Percentiles rank a stretch among this genome's conserved stretches.
phyloP scores from a whole-genome alignment of 345 rosid species.

The Garcia nutans region DNA sequence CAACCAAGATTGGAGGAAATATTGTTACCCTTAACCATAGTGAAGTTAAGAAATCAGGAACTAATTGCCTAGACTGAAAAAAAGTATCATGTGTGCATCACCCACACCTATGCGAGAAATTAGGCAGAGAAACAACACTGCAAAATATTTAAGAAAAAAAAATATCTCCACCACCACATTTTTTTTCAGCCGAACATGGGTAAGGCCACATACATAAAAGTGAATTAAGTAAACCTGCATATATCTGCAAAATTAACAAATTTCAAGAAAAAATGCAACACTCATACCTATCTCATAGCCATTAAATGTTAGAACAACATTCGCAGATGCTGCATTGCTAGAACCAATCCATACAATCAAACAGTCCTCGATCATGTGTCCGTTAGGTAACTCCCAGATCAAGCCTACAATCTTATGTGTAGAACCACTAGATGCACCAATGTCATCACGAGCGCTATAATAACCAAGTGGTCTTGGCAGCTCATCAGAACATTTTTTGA shows the following conservation, averaged over 20 bases:
- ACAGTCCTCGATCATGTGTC: conserved; percentile 65
- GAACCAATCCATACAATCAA: conserved; percentile 78
- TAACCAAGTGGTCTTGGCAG: conserved; percentile 26
- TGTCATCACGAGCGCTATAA: conserved; percentile 24
- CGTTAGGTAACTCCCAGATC: conserved; percentile 63
- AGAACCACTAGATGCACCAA: conserved; percentile 23
- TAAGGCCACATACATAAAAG: background rate
- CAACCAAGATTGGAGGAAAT: background rate
- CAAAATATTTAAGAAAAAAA: background rate
- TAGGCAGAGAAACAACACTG: background rate
- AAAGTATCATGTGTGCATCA: background rate
- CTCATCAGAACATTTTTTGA: conserved; percentile 27
- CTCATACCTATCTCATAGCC: conserved; percentile 75
- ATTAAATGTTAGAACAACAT: conserved; percentile 76
- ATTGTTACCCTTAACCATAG: background rate
- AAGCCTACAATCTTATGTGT: conserved; percentile 67
- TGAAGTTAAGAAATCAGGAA: background rate
- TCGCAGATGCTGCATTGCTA: conserved; percentile 73
- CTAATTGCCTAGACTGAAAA: background rate
- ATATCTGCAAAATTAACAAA: conserved; percentile 3
- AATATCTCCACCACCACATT: background rate
- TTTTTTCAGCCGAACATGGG: background rate
- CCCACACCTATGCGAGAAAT: conserved; percentile 2
- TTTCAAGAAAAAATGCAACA: background rate
- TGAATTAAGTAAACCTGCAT: background rate